Evolutionary conservation across 495 filamentous ascomycete species (phyloP).

Genomic region (Penicillium pulvis): DNA sequence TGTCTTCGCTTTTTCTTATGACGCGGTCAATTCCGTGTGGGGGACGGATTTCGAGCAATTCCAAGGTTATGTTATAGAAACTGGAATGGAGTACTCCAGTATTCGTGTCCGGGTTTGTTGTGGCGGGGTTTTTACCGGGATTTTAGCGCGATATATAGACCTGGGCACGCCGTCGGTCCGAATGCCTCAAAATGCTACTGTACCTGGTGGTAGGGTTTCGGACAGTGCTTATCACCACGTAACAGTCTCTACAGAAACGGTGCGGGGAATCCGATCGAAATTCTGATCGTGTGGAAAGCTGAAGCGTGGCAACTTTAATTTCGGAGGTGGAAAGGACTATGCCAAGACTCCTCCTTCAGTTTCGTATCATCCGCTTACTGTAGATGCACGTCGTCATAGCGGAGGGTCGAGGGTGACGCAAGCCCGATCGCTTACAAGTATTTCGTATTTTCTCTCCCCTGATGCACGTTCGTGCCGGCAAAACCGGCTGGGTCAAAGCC

Average conservation of each 20-base stretch:
- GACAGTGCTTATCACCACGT: not conserved
- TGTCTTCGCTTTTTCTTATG: not conserved
- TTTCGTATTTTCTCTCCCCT: not conserved
- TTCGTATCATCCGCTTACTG: constrained; percentile 11
- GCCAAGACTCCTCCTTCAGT: constrained; percentile 3
- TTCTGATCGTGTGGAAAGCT: constrained; percentile 6
- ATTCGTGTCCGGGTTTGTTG: too few species aligned
- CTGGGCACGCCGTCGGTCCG: too few species aligned
- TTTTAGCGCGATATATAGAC: too few species aligned
- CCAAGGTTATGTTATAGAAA: too few species aligned
- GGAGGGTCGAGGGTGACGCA: constrained; percentile 20
- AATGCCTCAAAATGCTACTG: too few species aligned
- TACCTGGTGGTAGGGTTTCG: too few species aligned
- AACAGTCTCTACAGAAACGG: constrained; percentile 6
- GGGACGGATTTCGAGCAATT: not conserved
- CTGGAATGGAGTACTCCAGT: too few species aligned
- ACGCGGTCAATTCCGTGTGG: constrained; percentile 5
- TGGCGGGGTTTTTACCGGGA: too few species aligned
- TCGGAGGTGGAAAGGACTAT: constrained; percentile 3
- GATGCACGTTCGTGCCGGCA: constrained; percentile 11
- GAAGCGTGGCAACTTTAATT: constrained; percentile 25
- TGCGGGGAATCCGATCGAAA: constrained; percentile 26
- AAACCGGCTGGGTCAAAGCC: constrained; percentile 10
- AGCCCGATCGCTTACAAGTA: constrained; percentile 29
- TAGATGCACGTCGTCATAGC: constrained; percentile 23